phyloP scores from a whole-genome alignment of 306 rosid species.

The Vachellia pachyceras region DNA sequence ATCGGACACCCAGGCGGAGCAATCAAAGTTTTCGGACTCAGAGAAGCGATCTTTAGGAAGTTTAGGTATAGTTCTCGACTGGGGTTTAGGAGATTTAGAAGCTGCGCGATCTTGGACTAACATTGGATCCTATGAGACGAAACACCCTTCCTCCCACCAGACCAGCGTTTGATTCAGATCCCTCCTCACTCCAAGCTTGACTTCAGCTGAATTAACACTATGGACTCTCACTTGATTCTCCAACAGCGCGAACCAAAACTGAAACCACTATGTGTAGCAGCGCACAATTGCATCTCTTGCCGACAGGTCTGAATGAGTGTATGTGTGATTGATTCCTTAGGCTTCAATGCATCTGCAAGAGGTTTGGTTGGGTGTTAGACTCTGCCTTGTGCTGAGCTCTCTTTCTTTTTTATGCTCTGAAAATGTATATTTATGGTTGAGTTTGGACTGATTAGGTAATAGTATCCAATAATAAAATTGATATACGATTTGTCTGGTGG shows the following conservation, averaged over 20 bases:
- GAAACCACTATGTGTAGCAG: neutral
- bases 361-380: slow-evolving; percentile 57
- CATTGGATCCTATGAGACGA: slow-evolving; percentile 52
- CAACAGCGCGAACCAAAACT: slow-evolving; percentile 12
- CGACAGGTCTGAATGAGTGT: slow-evolving; percentile 47
- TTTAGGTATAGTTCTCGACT: slow-evolving; percentile 47
- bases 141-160: slow-evolving; percentile 1
- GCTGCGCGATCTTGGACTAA: slow-evolving; percentile 82
- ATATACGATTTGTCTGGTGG: slow-evolving; percentile 20
- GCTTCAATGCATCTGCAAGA: slow-evolving; percentile 59
- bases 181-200: slow-evolving; percentile 34
- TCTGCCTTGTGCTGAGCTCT: slow-evolving; percentile 31
- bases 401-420: neutral
- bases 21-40: slow-evolving; percentile 59
- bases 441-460: slow-evolving; percentile 43
- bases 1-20: slow-evolving; percentile 68
- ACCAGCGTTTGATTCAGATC: neutral
- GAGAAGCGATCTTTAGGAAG: slow-evolving; percentile 60
- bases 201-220: slow-evolving; percentile 40
- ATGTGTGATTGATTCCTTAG: slow-evolving; percentile 58
- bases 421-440: slow-evolving; percentile 25
- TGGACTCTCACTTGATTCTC: slow-evolving; percentile 42
- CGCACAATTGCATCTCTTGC: neutral
- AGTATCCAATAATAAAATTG: neutral
- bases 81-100: slow-evolving; percentile 56